These are phyloP conservation scores for Podospora pseudopauciseta DNA, from an alignment of 495 filamentous ascomycete genomes.

Conservation along the genomic window DNA sequence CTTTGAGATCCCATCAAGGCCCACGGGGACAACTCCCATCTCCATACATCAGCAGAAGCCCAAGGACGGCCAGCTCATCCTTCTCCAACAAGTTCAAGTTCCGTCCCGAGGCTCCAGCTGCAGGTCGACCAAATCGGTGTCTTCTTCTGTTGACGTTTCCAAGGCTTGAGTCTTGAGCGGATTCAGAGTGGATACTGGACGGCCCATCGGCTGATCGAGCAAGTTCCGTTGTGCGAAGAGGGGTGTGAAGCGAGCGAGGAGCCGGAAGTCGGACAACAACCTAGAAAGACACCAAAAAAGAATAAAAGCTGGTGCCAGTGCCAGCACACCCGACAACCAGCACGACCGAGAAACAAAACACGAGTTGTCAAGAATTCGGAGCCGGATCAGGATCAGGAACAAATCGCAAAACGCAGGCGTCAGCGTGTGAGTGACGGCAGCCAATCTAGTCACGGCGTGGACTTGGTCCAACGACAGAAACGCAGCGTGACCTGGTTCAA, in stretches of 20 bases:
- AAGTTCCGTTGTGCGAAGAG: not conserved
- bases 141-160: slow-evolving; percentile 7
- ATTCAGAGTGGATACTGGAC: slow-evolving; percentile 12
- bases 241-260: not conserved
- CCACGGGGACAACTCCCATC: not conserved
- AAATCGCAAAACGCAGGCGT: not conserved
- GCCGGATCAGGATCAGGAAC: not conserved
- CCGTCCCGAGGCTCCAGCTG: slow-evolving; percentile 20
- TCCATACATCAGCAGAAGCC: not conserved
- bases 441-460: slow-evolving; percentile 11
- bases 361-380: not conserved
- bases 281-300: not conserved
- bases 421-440: not conserved
- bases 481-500: slow-evolving; percentile 28
- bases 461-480: slow-evolving; percentile 15
- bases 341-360: not conserved
- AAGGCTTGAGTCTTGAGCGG: slow-evolving; percentile 8
- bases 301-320: not conserved
- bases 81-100: not conserved
- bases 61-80: not conserved
- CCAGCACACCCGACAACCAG: slow-evolving; percentile 6
- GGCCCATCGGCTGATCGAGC: slow-evolving; percentile 13
- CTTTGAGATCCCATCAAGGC: not conserved
- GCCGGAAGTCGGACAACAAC: slow-evolving; percentile 4
- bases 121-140: slow-evolving; percentile 20